Base-by-base conservation (phyloP, 495 filamentous ascomycete species). In the Parmelia sp. region DNA sequence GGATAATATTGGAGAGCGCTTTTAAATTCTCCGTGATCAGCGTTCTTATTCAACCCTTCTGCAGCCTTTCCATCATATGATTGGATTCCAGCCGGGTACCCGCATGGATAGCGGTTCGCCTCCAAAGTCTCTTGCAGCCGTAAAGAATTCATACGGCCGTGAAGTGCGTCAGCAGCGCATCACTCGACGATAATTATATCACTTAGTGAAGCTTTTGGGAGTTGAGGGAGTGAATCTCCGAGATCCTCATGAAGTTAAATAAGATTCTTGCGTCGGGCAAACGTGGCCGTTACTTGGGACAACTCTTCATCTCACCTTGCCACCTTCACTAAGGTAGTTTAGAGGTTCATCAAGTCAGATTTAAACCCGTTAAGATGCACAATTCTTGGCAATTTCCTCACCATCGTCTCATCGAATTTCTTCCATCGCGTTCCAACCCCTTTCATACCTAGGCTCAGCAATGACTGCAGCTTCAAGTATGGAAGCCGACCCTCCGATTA, bases 11-110 rank as follows among this genome's bases (percentile, higher is more conserved):
- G 49, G 9, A 14, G n/a, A 27, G 19, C 27, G n/a, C 4, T 51
- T 10, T 31, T 53, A 12, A 31, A 55, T 33, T 33, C 51, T 55
- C 17, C 51, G 51, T 33, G 27, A 55, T 55, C 17, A 55, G 29
- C 27, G 11, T 29, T 31, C 49, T 53, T 12, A 8, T 17, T 29
- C 17, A 10, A 21, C 25, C 33, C 29, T 33, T 23, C 15, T 33
- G 45, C 45, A 49, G 45, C 45, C 25, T 49, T 53, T 31, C 4
- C 25, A 31, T 8, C 15, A 53, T 3, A 21, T 55, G 29, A 55
- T 55, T 55, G 51, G 51, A 33, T 35, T 55, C 29, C 51, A 33
- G 2, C 7, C 51, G 51, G 51, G 29, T 55, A 55, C 51, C 51
- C 21, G 51, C 29, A 33, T 33, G 19, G 17, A 51, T 6, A 31